These are phyloP conservation scores for Volvariella surrecta DNA, from an alignment of 1,284 basidiomycete species.

Conservation along the genomic window DNA sequence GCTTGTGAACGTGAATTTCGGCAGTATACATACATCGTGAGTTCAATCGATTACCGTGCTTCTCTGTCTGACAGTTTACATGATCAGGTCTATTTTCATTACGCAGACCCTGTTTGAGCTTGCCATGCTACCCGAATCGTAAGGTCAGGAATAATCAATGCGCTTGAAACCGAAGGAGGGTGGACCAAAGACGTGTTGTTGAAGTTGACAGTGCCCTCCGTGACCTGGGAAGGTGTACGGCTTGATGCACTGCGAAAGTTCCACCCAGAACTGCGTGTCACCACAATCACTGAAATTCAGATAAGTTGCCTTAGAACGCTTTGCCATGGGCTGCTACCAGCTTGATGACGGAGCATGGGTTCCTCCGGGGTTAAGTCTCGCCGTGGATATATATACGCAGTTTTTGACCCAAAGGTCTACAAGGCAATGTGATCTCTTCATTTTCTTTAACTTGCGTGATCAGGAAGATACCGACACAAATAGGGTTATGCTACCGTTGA, in stretches of 20 bases:
- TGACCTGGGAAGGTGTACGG: conserved; percentile 26
- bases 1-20: conserved; percentile 27
- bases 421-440: conserved; percentile 33
- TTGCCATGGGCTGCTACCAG: conserved; percentile 18
- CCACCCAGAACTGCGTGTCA: background rate
- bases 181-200: conserved; percentile 25
- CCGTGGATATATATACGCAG: conserved; percentile 30
- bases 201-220: conserved; percentile 29
- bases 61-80: conserved; percentile 6
- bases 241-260: conserved; percentile 21
- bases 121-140: conserved; percentile 20
- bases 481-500: conserved; percentile 24
- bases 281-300: conserved; percentile 1
- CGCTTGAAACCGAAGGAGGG: conserved; percentile 25
- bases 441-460: conserved; percentile 33
- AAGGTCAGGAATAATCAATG: conserved; percentile 21
- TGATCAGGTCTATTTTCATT: conserved; percentile 24
- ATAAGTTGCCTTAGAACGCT: conserved; percentile 24
- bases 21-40: conserved; percentile 27
- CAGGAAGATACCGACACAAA: conserved; percentile 16
- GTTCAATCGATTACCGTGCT: background rate
- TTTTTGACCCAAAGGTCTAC: conserved; percentile 33
- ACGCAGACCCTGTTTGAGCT: conserved; percentile 28
- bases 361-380: conserved; percentile 33
- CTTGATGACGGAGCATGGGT: conserved; percentile 34